Evolutionary conservation across 2,329 filamentous ascomycete species (phyloP).

Genomic region (Sclerotinia trifoliorum): DNA sequence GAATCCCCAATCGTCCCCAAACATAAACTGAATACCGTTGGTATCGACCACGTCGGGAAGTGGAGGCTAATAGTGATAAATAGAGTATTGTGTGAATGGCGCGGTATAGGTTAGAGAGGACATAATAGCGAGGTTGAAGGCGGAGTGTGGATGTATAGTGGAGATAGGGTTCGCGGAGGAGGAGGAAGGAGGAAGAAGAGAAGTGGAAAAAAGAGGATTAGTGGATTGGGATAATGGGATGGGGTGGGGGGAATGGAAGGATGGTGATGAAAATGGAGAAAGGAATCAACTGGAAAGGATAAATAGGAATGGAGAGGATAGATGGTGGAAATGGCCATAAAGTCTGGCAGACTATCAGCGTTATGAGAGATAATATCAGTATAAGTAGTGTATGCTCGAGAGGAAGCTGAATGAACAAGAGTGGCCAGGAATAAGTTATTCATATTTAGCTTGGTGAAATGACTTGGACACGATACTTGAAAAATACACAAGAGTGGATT

Average conservation of each 20-base stretch:
- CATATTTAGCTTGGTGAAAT: background rate
- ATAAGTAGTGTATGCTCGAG: background rate
- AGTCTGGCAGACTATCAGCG: background rate
- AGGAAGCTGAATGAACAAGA: background rate
- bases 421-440: background rate
- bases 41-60: background rate
- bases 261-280: too few relatives aligned
- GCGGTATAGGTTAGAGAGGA: constrained; percentile 1
- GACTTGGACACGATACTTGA: background rate
- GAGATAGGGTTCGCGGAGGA: background rate
- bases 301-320: background rate
- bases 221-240: background rate
- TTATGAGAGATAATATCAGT: background rate
- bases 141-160: background rate
- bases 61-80: background rate
- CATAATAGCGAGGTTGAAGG: background rate
- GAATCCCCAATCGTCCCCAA: background rate
- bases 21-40: background rate
- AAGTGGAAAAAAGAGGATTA: background rate
- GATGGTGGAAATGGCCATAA: background rate
- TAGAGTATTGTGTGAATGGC: background rate
- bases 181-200: too few relatives aligned
- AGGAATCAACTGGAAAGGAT: too few relatives aligned
- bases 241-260: background rate
- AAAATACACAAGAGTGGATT: background rate